Evolutionary conservation across 192 early-diverging fungal genomes (phyloP), one percentile per base, ranked within the genome.

Genomic region (Backusella tuberculispora): DNA sequence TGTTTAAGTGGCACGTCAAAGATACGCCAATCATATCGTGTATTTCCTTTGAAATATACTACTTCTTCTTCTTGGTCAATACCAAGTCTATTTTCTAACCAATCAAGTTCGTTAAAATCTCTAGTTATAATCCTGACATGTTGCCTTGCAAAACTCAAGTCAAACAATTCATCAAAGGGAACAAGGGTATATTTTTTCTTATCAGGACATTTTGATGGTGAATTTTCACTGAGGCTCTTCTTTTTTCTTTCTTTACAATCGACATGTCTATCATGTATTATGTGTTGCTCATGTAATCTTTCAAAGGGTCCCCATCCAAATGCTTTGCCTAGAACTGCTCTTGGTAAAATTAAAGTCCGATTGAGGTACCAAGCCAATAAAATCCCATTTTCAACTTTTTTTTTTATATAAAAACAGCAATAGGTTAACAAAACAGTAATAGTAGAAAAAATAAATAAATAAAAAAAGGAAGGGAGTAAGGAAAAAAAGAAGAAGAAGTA

Each of bases 291-390:
- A 26, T 76, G 74, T 14, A 82, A 56, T 26, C 73, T 75, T 21
- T 63, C 63, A n/a, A 76, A 72, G 1, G 46, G 17, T 21, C 68
- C 72, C 81, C 81, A 82, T 15, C 76, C 76, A 72, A 82, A 82
- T 3, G 77, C 72, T 66, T 82, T 70, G 34, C 86, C 84, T 53
- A 88, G 66, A 45, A 83, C 46, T 2, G 84, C 75, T 21, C 76
- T 76, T 8, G 86, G 86, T 37, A 88, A 71, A 17, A 88, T 74
- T 8, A 88, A 69, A 0, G 86, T 88, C 29, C 86, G 79, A 74
- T 88, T 86, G 10, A 84, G 69, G 40, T 83, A 83, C 69, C 79
- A 84, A 6, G 86, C 84, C 19, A 88, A 74, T 17, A 82, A 74
- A 5, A 88, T 75, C 6, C 85, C 85, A 65, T 85, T 88, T 63